These are phyloP conservation scores for Yamadazyma insecticola DNA, from an alignment of 805 yeast species.

Conservation along the genomic window DNA sequence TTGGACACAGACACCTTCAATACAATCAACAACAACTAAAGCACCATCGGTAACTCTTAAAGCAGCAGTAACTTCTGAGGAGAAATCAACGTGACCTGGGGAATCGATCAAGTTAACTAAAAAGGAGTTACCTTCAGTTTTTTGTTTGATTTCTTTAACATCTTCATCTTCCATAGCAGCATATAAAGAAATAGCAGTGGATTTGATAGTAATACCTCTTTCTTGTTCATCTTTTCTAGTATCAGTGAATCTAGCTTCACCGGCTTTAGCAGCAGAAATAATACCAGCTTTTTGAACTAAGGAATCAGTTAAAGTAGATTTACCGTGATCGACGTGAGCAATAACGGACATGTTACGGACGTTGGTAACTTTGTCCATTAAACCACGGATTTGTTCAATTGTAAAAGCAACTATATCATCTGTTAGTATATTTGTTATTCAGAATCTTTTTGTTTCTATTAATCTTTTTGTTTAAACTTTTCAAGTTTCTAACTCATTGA, in stretches of 20 bases:
- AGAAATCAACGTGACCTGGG: conserved; percentile 99
- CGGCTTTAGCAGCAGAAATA: conserved; percentile 99
- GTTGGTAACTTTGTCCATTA: conserved; percentile 99
- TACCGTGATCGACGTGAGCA: conserved; percentile 99
- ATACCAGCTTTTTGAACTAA: conserved; percentile 99
- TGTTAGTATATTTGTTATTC: conserved; percentile 21
- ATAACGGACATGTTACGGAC: conserved; percentile 99
- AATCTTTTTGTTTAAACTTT: too few species aligned
- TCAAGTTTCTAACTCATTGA: too few species aligned
- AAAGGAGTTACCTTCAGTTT: conserved; percentile 89
- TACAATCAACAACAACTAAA: conserved; percentile 97
- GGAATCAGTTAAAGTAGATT: conserved; percentile 98
- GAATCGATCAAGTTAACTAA: conserved; percentile 98
- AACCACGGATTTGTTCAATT: conserved; percentile 87
- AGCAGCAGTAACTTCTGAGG: conserved; percentile 99
- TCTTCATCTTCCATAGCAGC: conserved; percentile 85
- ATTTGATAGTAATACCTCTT: conserved; percentile 96
- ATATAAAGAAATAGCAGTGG: conserved; percentile 96
- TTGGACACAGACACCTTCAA: conserved; percentile 99
- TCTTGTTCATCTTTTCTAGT: conserved; percentile 93
- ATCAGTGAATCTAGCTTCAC: conserved; percentile 99
- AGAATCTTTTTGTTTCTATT: too few species aligned
- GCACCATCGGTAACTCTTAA: conserved; percentile 99
- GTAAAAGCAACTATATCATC: conserved; percentile 43
- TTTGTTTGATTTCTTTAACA: conserved; percentile 85